A percentile compares a stretch with the other conserved stretches of the same genome.
These are phyloP conservation scores for Ascodesmis nigricans DNA, from an alignment of 495 filamentous ascomycete species.

Conservation along the genomic window DNA sequence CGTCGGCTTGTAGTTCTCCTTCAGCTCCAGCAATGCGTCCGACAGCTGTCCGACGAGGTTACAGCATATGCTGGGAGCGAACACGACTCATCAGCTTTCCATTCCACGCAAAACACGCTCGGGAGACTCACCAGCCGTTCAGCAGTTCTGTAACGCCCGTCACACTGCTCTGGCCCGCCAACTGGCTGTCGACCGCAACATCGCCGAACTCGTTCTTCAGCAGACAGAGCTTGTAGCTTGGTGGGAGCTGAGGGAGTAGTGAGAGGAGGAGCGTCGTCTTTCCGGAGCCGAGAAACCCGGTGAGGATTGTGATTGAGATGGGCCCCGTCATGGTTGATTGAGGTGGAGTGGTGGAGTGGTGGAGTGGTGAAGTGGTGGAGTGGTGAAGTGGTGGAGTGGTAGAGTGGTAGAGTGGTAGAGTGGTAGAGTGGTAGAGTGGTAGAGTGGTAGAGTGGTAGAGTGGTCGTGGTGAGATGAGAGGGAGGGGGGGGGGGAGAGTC, in stretches of 20 bases:
- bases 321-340: constrained; percentile 31
- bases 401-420: no score
- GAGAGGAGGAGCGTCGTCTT: constrained; percentile 65
- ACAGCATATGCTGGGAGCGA: constrained; percentile 50
- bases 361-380: no score
- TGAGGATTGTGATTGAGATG: constrained; percentile 81
- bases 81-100: background rate
- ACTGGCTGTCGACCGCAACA: constrained; percentile 73
- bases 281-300: constrained; percentile 82
- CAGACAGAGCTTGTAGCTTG: constrained; percentile 62
- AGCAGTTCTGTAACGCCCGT: constrained; percentile 79
- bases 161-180: constrained; percentile 59
- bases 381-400: no score
- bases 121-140: constrained; percentile 43
- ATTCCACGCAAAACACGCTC: background rate
- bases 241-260: constrained; percentile 30
- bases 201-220: constrained; percentile 98
- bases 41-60: constrained; percentile 83
- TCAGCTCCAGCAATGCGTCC: constrained; percentile 53
- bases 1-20: constrained; percentile 37
- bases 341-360: no score
- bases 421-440: no score
- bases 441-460: no score
- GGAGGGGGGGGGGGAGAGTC: no score
- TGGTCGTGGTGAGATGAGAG: no score